Evolutionary conservation across 1,139 yeast species (phyloP).

Genomic region (Diutina pseudorugosa): DNA sequence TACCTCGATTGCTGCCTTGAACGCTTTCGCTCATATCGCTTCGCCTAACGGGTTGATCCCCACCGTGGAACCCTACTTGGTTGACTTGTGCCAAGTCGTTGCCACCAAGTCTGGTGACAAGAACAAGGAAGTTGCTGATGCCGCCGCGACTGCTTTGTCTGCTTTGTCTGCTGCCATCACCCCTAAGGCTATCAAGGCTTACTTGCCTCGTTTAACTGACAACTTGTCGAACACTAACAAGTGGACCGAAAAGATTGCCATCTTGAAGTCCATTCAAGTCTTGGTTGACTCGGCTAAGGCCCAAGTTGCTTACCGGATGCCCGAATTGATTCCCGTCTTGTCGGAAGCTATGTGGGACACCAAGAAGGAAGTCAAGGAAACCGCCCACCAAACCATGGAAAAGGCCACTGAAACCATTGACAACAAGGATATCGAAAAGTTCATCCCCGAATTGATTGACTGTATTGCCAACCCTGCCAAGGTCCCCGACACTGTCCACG

Average conservation of each 20-base stretch:
- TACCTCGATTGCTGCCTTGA: slow-evolving; percentile 64
- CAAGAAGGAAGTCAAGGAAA: slow-evolving; percentile 93
- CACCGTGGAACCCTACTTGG: slow-evolving; percentile 90
- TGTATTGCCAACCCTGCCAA: slow-evolving; percentile 95
- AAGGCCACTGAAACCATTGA: slow-evolving; percentile 96
- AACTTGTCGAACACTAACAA: slow-evolving; percentile 69
- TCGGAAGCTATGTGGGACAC: slow-evolving; percentile 99
- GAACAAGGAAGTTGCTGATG: slow-evolving; percentile 58
- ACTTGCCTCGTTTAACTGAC: slow-evolving; percentile 69
- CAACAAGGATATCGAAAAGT: slow-evolving; percentile 98
- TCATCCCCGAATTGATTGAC: slow-evolving; percentile 93
- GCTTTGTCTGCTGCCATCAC: slow-evolving; percentile 75
- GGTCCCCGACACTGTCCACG: slow-evolving; percentile 98
- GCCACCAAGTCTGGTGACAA: slow-evolving; percentile 85
- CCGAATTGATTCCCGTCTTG: slow-evolving; percentile 94
- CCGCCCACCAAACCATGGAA: slow-evolving; percentile 91
- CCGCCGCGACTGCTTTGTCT: slow-evolving; percentile 60
- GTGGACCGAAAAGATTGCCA: slow-evolving; percentile 97
- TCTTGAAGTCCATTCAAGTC: slow-evolving; percentile 71
- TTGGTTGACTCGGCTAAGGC: slow-evolving; percentile 91
- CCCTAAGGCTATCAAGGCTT: slow-evolving; percentile 86
- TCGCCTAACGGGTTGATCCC: slow-evolving; percentile 71
- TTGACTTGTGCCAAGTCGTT: slow-evolving; percentile 58
- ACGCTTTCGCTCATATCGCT: slow-evolving; percentile 78
- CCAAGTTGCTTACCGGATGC: slow-evolving; percentile 97